Evolutionary conservation across 768 basidiomycete species (phyloP), one percentile per base, ranked within the genome.

Genomic region (Stropharia rugosoannulata): DNA sequence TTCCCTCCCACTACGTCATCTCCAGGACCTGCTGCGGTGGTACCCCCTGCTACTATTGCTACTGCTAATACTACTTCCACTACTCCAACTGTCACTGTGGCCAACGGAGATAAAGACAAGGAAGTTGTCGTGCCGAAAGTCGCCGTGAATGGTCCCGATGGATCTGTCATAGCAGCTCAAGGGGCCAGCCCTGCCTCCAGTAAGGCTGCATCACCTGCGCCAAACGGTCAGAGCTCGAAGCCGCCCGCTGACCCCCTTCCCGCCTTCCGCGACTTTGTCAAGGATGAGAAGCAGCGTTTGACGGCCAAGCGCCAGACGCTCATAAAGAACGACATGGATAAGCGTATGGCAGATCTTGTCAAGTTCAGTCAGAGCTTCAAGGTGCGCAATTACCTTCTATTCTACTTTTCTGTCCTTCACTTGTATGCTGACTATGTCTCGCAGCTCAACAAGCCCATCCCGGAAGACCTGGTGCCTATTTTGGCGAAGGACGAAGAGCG

Each of bases 321-420:
- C 43, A 84, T 86, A 49, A 95, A 95, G 80, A 90, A 81, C 65
- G 95, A 98, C 69, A 91, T 95, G 85, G 94, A 98, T 71, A 92
- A 91, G 67, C 86, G 91, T 59, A 85, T 97, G 77, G 90, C 93
- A 9, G 96, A 98, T 41, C 77, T 98, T 37, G 82, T 95, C 68
- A 91, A 90, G 72, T 99, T 98, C 73, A 93, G 93, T 60, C 82
- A 91, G 70, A 88, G 73, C 62, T 99, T 99, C 86, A 96, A 97
- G 84, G 95, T 95, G 44, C 44, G 79, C 62, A n/a, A 11, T 48
- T 59, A 41, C 18, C 42, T 48, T 11, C 15, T 52, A 12, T 15
- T 49, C 16, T 49, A 36, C 13, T 16, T 27, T 47, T 42, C 53
- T 39, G 32, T n/a, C 36, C 38, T 51, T 11, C 50, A 46, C 38